Conservation (phyloP, 306 rosid genomes). For the Malus domestica region ASM211411v1 NC_041797.1:21276001-21276500, state of each 20-base stretch:
- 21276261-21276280: neutral
- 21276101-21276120: constrained; percentile 94
- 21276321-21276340: neutral
- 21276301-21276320: neutral
- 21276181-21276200: constrained; percentile 9
- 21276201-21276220: neutral
- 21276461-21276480: neutral
- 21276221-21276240: neutral
- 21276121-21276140: constrained; percentile 96
- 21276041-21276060: constrained; percentile 38
- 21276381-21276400: neutral
- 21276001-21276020: neutral
- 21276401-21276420: neutral
- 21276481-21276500: neutral
- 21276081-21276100: constrained; percentile 98
- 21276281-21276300: neutral
- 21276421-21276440: neutral
- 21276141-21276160: constrained; percentile 94
- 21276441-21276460: neutral
- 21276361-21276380: neutral
- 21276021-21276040: neutral
- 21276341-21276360: neutral
- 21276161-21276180: constrained; percentile 42
- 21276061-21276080: constrained; percentile 92
- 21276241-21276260: neutral